A percentile compares a stretch with the other conserved stretches of the same genome.
Conservation (phyloP, 1,284 basidiomycete genomes). For the Apiotrichum brassicae region DNA sequence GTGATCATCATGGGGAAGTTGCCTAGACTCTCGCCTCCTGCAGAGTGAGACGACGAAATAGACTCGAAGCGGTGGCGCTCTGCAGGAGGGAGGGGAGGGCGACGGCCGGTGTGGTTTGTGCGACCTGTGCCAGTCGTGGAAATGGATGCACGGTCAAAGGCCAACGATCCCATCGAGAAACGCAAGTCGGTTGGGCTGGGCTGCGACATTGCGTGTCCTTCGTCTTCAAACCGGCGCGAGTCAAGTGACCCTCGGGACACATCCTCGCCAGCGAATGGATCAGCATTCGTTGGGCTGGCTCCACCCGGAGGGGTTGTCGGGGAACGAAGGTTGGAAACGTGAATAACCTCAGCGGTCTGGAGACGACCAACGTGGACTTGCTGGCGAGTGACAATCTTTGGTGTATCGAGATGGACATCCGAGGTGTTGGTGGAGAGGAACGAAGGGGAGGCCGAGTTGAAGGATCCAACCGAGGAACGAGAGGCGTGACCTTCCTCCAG, state of each 20-base stretch:
- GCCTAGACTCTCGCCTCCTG: constrained; percentile 36
- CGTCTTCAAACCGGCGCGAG: constrained; percentile 22
- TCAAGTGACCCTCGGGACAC: constrained; percentile 9
- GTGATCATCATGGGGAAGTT: constrained; percentile 44
- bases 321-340: constrained; percentile 22
- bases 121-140: constrained; percentile 42
- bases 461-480: constrained; percentile 37
- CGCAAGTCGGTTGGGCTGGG: constrained; percentile 33
- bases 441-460: constrained; percentile 32
- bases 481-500: constrained; percentile 9
- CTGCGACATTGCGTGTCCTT: constrained; percentile 16
- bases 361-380: constrained; percentile 44
- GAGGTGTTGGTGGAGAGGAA: constrained; percentile 42
- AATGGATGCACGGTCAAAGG: constrained; percentile 30
- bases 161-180: constrained; percentile 46
- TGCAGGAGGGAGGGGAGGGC: constrained; percentile 10
- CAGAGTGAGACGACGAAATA: constrained; percentile 29
- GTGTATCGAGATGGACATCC: constrained; percentile 43
- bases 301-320: background rate
- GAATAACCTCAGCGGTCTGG: constrained; percentile 46
- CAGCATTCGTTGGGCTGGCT: background rate
- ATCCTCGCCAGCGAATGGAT: constrained; percentile 16
- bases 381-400: constrained; percentile 45
- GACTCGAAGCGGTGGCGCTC: constrained; percentile 16
- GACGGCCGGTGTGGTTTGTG: constrained; percentile 1